Evolutionary conservation across 345 rosid genomes (phyloP).

Genomic region (Populus euphratica): DNA sequence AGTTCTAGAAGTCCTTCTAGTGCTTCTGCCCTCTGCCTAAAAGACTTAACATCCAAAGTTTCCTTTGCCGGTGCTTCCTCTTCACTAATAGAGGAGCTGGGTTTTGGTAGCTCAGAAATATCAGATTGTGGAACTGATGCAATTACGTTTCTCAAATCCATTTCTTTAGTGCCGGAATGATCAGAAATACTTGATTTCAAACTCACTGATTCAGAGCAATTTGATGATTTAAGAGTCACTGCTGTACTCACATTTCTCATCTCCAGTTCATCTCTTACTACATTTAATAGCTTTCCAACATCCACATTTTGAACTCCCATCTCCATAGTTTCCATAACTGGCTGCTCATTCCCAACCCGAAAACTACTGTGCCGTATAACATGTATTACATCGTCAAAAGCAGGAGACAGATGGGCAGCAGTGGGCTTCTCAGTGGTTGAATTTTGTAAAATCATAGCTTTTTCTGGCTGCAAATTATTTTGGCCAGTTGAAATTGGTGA

Average conservation of each 20-base stretch:
- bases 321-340: slow-evolving; percentile 72
- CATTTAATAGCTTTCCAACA: slow-evolving; percentile 74
- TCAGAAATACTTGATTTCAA: slow-evolving; percentile 41
- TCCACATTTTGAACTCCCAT: slow-evolving; percentile 71
- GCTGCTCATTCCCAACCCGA: slow-evolving; percentile 84
- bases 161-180: slow-evolving; percentile 39
- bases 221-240: slow-evolving; percentile 34
- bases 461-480: slow-evolving; percentile 41
- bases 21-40: slow-evolving; percentile 95
- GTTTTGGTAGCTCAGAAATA: slow-evolving; percentile 37
- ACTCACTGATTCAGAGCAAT: slow-evolving; percentile 38
- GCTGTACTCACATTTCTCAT: slow-evolving; percentile 39
- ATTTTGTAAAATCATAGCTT: slow-evolving; percentile 36
- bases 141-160: slow-evolving; percentile 34
- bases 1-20: slow-evolving; percentile 92
- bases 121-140: slow-evolving; percentile 37
- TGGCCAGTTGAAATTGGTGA: slow-evolving; percentile 33
- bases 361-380: slow-evolving; percentile 83
- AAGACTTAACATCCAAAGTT: slow-evolving; percentile 73
- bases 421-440: slow-evolving; percentile 38
- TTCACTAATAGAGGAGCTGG: slow-evolving; percentile 35
- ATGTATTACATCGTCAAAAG: slow-evolving; percentile 80
- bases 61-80: slow-evolving; percentile 67
- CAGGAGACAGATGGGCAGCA: slow-evolving; percentile 50
- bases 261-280: slow-evolving; percentile 68